These are phyloP conservation scores for Kazachstania martiniae DNA, from an alignment of 805 yeast species.

Conservation along the genomic window DNA sequence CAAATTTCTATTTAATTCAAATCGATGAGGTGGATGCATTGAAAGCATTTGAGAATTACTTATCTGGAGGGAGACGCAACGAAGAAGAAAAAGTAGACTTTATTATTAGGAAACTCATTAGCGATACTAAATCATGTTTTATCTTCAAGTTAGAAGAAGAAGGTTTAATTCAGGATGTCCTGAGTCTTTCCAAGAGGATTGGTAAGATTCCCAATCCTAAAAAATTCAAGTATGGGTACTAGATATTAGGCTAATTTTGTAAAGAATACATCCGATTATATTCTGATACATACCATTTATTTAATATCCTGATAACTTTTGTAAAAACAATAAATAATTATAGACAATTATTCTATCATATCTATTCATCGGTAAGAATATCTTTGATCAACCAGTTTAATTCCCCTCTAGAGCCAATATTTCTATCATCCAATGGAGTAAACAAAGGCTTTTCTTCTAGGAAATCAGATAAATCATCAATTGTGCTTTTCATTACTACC, in stretches of 20 bases:
- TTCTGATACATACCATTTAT: too few species aligned
- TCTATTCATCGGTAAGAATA: slow-evolving; percentile 34
- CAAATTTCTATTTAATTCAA: slow-evolving; percentile 19
- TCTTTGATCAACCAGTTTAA: slow-evolving; percentile 63
- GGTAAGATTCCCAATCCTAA: slow-evolving; percentile 1
- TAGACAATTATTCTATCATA: too few species aligned
- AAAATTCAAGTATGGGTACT: not conserved
- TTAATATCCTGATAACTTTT: too few species aligned
- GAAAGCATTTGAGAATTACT: slow-evolving; percentile 5
- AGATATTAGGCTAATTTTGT: too few species aligned
- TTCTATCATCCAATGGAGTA: slow-evolving; percentile 27
- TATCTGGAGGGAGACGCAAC: slow-evolving; percentile 4
- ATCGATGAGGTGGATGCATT: slow-evolving; percentile 14
- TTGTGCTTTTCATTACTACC: slow-evolving; percentile 21
- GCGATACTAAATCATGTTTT: slow-evolving; percentile 30
- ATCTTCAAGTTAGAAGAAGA: slow-evolving; percentile 22
- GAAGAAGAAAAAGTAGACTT: slow-evolving; percentile 16
- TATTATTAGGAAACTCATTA: slow-evolving; percentile 20
- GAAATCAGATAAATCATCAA: slow-evolving; percentile 27
- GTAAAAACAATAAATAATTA: too few species aligned
- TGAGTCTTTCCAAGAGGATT: slow-evolving; percentile 10
- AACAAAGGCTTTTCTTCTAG: slow-evolving; percentile 24
- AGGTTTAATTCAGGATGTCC: slow-evolving; percentile 1
- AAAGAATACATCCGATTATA: too few species aligned
- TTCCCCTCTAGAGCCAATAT: slow-evolving; percentile 55